Conservation (phyloP, 2,329 filamentous ascomycete genomes). For the Venturia asperata region DNA sequence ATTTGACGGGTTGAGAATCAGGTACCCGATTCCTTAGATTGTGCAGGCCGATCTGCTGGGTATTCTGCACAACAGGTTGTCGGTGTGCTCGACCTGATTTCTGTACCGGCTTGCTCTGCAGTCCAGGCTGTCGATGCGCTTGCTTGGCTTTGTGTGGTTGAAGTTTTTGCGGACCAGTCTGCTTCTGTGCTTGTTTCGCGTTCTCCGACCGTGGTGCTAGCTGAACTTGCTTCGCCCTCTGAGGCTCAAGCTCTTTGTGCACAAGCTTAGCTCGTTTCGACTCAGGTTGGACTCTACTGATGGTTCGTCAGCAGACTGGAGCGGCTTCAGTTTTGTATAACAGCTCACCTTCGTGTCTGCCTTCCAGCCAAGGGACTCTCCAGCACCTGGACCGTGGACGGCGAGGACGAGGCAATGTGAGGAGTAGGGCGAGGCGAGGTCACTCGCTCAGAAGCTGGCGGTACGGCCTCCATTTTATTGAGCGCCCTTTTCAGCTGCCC, state of each 20-base stretch:
- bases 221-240: background rate
- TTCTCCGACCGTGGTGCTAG: background rate
- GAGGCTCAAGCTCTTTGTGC: slow-evolving; percentile 7
- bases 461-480: background rate
- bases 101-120: background rate
- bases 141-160: slow-evolving; percentile 3
- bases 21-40: background rate
- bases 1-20: background rate
- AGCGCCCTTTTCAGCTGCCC: background rate
- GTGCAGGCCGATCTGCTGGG: background rate
- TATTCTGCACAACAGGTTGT: background rate
- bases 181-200: background rate
- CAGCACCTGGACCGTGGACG: background rate
- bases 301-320: background rate
- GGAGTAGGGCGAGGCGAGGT: slow-evolving; percentile 5
- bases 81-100: background rate
- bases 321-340: background rate
- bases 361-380: slow-evolving; percentile 7
- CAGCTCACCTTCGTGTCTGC: slow-evolving; percentile 6
- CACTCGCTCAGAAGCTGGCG: background rate
- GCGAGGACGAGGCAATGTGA: slow-evolving; percentile 5
- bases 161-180: background rate
- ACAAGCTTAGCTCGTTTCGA: background rate
- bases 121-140: background rate
- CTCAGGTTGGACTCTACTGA: background rate